These are phyloP conservation scores for Wickerhamiella hasegawae DNA, from an alignment of 805 yeast species.

Conservation along the genomic window DNA sequence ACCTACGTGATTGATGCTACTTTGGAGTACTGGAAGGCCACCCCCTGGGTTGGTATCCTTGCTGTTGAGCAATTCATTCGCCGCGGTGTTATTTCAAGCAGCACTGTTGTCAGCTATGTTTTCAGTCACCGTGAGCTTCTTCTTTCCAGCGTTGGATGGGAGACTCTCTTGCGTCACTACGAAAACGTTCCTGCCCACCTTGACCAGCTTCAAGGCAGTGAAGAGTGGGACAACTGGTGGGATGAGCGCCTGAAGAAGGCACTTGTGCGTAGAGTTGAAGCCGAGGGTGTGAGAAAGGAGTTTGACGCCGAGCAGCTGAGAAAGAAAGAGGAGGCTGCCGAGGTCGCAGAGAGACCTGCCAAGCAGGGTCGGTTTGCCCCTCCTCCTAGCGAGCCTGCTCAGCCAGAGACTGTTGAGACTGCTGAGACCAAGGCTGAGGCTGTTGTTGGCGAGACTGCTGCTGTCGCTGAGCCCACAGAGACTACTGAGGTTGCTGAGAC, in stretches of 20 bases:
- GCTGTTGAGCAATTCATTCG: constrained; percentile 37
- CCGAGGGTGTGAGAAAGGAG: no score
- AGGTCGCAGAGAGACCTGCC: no score
- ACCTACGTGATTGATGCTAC: constrained; percentile 38
- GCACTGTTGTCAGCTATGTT: constrained; percentile 29
- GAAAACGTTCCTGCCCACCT: constrained; percentile 4
- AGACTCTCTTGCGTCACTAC: constrained; percentile 8
- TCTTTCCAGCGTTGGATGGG: constrained; percentile 18
- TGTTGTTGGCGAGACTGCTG: background rate
- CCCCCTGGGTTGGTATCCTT: constrained; percentile 48
- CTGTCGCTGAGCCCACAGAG: background rate
- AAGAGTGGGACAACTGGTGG: constrained; percentile 17
- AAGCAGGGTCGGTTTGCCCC: no score
- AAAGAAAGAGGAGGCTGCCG: no score
- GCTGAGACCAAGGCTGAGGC: background rate
- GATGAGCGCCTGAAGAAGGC: constrained; percentile 7
- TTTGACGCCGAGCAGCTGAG: no score
- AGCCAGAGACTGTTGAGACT: background rate
- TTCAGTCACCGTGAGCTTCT: constrained; percentile 20
- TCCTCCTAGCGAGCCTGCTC: no score
- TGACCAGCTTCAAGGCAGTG: constrained; percentile 2
- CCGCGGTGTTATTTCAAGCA: constrained; percentile 28
- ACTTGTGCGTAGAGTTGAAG: constrained; percentile 3
- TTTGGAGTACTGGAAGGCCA: constrained; percentile 46
- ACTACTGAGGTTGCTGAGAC: background rate